Conservation (phyloP, 306 rosid species). For the Vigna trinervia region DNA sequence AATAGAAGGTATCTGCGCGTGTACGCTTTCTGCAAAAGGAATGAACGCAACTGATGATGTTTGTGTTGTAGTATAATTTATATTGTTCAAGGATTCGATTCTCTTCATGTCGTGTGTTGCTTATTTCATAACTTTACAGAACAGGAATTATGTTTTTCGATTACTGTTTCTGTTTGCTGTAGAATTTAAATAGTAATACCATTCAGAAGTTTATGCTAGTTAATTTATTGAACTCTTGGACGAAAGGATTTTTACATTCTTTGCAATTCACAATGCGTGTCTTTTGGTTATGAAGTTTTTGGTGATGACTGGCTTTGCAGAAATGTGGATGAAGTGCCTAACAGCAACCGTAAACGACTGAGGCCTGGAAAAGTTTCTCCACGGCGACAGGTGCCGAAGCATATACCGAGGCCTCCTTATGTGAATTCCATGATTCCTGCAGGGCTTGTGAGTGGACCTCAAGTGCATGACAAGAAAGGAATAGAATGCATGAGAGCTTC, state of each 20-base stretch:
- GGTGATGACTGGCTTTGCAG: constrained; percentile 55
- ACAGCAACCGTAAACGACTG: constrained; percentile 62
- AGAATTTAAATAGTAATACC: background rate
- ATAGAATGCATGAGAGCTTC: constrained; percentile 93
- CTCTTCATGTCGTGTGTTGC: background rate
- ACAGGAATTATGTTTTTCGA: background rate
- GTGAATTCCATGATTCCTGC: constrained; percentile 69
- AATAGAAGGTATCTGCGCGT: constrained; percentile 67
- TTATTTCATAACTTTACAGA: constrained; percentile 8
- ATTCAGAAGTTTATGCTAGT: background rate
- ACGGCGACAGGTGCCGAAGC: constrained; percentile 68
- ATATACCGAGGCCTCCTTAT: constrained; percentile 77
- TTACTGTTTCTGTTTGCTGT: background rate
- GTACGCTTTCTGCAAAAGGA: background rate
- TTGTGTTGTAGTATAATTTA: background rate
- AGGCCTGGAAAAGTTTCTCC: constrained; percentile 92
- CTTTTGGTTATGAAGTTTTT: constrained; percentile 5
- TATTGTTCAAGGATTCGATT: background rate
- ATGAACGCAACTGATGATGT: background rate
- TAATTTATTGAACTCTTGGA: constrained; percentile 9
- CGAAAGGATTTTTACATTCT: background rate
- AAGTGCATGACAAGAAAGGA: constrained; percentile 86
- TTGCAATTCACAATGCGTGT: background rate
- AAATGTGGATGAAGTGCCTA: constrained; percentile 59
- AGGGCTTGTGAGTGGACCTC: constrained; percentile 77